Percentiles rank a stretch among this genome's conserved stretches.
Evolutionary conservation across 2,329 filamentous ascomycete genomes (phyloP).

Genomic region (Myrmaecium sp.): DNA sequence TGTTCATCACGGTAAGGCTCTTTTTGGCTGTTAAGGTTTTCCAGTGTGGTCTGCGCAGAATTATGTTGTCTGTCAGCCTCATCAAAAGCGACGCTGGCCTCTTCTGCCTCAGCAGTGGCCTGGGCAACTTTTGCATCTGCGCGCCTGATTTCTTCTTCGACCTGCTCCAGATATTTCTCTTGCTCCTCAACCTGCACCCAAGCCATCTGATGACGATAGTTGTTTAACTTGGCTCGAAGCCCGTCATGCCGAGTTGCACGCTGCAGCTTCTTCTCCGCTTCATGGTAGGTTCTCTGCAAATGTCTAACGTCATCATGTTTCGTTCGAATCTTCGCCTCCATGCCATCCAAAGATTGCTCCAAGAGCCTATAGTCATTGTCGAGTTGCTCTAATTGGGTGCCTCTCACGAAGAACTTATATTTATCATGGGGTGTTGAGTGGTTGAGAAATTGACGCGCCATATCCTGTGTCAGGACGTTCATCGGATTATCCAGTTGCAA

Average conservation of each 20-base stretch:
- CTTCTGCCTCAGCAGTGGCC: constrained; percentile 27
- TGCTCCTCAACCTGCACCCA: constrained; percentile 76
- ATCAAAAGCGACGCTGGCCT: constrained; percentile 25
- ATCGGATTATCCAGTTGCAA: constrained; percentile 94
- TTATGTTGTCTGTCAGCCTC: constrained; percentile 24
- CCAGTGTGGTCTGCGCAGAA: constrained; percentile 17
- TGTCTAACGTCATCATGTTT: constrained; percentile 46
- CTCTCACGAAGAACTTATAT: constrained; percentile 91
- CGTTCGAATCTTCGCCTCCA: constrained; percentile 43
- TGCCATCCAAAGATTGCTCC: constrained; percentile 59
- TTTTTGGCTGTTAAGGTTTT: constrained; percentile 18
- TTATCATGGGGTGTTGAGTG: constrained; percentile 68
- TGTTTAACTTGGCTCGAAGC: constrained; percentile 43
- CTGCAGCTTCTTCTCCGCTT: constrained; percentile 47
- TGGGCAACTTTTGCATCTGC: constrained; percentile 33
- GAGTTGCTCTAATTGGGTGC: constrained; percentile 81
- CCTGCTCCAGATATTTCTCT: constrained; percentile 32
- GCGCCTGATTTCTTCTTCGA: background rate
- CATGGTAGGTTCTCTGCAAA: constrained; percentile 41
- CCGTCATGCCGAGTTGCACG: constrained; percentile 48
- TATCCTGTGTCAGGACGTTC: constrained; percentile 89
- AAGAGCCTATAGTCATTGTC: constrained; percentile 82
- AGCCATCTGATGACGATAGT: constrained; percentile 50
- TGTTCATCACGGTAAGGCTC: constrained; percentile 30
- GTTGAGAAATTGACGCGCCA: constrained; percentile 83